A percentile compares a stretch with the other conserved stretches of the same genome.
Conservation (phyloP, 2,329 filamentous ascomycete genomes). For the Microdochium bolleyi region DNA sequence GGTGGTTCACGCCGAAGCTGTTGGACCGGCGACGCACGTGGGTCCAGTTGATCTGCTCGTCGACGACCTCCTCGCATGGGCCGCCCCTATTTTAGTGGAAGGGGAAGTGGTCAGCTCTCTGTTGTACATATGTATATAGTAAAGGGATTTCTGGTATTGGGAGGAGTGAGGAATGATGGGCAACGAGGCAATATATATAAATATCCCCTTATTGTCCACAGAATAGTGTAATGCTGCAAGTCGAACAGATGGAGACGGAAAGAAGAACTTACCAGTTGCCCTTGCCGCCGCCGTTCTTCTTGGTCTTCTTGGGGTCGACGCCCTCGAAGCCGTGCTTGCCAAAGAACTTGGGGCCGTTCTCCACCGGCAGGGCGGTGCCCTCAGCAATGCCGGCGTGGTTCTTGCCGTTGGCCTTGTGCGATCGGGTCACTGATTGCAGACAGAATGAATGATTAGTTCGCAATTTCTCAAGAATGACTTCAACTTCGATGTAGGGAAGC, state of each 20-base stretch:
- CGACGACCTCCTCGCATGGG: conserved; percentile 74
- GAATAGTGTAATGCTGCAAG: no score
- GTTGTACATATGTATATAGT: not conserved
- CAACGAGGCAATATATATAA: no score
- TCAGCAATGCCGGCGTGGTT: conserved; percentile 76
- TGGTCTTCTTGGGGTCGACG: conserved; percentile 82
- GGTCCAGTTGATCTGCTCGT: conserved; percentile 74
- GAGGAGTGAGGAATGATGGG: no score
- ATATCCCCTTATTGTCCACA: no score
- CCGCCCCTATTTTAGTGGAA: conserved; percentile 57
- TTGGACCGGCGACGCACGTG: conserved; percentile 90
- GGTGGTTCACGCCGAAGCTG: conserved; percentile 66
- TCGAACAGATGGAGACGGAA: not conserved
- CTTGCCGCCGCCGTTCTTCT: conserved; percentile 91
- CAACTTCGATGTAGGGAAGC: not conserved
- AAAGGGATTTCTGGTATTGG: no score
- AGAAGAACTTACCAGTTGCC: conserved; percentile 73
- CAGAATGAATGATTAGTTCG: not conserved
- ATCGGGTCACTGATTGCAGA: conserved; percentile 71
- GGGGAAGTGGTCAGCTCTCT: conserved; percentile 2
- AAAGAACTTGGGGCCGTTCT: conserved; percentile 85
- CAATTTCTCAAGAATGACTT: not conserved
- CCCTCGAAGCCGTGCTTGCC: conserved; percentile 78
- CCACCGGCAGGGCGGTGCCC: conserved; percentile 59
- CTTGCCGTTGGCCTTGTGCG: conserved; percentile 91